Evolutionary conservation across 2,329 filamentous ascomycete species (phyloP).

Genomic region (Sporothrix brasiliensis): DNA sequence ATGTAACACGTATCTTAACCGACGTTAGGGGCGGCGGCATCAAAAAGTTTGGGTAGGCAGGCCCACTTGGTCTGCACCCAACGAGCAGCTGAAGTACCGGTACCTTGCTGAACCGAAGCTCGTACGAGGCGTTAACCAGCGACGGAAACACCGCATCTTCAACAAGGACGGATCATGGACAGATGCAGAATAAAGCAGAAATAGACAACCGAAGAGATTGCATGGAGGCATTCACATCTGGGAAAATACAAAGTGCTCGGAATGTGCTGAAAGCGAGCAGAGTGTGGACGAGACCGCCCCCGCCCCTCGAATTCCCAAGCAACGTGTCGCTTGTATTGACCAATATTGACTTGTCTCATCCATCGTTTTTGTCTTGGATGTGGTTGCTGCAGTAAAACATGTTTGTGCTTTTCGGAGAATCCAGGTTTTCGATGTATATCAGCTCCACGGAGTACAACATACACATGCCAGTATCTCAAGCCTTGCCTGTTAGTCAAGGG

Average conservation of each 20-base stretch:
- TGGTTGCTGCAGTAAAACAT: neutral
- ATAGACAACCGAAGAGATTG: neutral
- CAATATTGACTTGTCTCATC: conserved; percentile 12
- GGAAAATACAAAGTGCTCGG: neutral
- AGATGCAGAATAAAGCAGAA: neutral
- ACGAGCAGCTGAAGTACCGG: conserved; percentile 23
- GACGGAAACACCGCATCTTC: neutral
- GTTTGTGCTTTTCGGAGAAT: too few relatives aligned
- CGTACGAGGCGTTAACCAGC: conserved; percentile 21
- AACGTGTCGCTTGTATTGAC: conserved; percentile 13
- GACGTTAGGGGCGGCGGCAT: conserved; percentile 11
- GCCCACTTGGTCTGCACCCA: conserved; percentile 19
- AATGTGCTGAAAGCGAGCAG: conserved; percentile 1
- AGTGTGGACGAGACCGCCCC: neutral
- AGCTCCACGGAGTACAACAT: neutral
- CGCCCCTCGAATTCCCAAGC: neutral
- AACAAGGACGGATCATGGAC: neutral
- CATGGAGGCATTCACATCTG: neutral
- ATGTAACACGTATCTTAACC: neutral
- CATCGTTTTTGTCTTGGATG: neutral
- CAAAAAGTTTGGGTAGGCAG: conserved; percentile 8
- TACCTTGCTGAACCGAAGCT: conserved; percentile 24
- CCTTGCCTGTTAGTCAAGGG: conserved; percentile 1
- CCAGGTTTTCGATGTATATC: neutral
- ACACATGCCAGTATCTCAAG: conserved; percentile 4